Evolutionary conservation across 345 rosid genomes (phyloP).

Genomic region (Stellera chamaejasme): DNA sequence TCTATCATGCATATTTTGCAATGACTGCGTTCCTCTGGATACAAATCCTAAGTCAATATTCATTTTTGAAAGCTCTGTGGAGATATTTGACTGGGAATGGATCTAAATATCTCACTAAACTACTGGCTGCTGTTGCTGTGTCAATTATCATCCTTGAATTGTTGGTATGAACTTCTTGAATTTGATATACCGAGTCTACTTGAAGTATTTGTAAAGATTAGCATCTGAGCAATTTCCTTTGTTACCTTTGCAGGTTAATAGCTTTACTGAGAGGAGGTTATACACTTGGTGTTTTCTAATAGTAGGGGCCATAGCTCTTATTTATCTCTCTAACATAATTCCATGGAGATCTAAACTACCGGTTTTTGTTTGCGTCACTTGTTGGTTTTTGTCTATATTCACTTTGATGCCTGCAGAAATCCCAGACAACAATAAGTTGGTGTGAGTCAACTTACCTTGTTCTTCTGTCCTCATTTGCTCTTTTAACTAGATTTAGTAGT

Average conservation of each 20-base stretch:
- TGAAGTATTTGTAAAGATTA: constrained; percentile 8
- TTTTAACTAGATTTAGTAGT: too few species aligned
- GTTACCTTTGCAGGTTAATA: constrained; percentile 67
- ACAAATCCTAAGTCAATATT: constrained; percentile 57
- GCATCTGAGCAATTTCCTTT: constrained; percentile 14
- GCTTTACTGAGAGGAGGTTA: constrained; percentile 89
- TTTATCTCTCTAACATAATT: constrained; percentile 48
- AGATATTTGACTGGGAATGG: constrained; percentile 44
- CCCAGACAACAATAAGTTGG: constrained; percentile 82
- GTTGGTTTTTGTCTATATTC: constrained; percentile 79
- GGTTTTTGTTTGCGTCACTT: constrained; percentile 56
- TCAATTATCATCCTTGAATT: constrained; percentile 64
- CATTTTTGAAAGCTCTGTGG: constrained; percentile 52
- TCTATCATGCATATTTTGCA: constrained; percentile 78
- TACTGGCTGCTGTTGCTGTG: constrained; percentile 40
- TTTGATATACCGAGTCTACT: constrained; percentile 4
- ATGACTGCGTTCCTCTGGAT: constrained; percentile 93
- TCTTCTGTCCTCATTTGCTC: not conserved
- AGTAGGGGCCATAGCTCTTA: constrained; percentile 47
- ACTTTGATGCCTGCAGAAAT: constrained; percentile 98
- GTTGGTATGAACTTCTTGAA: constrained; percentile 44
- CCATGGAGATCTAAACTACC: constrained; percentile 82
- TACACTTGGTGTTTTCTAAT: constrained; percentile 84
- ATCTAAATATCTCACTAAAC: constrained; percentile 32
- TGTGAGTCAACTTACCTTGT: constrained; percentile 42